Base-by-base conservation (phyloP, 2,329 filamentous ascomycete genomes). In the Penicillium frequentans region DNA sequence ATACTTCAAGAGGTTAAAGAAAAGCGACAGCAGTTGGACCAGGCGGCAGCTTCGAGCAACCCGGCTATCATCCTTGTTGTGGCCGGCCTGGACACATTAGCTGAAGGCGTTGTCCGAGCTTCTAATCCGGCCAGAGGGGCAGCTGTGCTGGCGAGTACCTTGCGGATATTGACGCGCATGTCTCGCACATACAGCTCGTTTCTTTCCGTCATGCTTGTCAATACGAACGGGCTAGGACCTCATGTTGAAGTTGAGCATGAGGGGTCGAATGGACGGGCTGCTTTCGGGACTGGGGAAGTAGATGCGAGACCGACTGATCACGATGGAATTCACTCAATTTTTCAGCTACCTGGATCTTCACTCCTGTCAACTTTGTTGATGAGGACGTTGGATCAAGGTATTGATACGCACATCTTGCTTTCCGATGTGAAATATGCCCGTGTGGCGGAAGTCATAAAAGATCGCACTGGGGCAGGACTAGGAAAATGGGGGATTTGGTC, bases 391-490 rank as follows among this genome's bases (percentile, higher is more conserved):
- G 74, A 77, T 52, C 72, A 75, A 52, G 73, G 74, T 0, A 70
- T 75, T 42, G 75, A 78, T 65, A 66, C 64, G 1, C 75, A 78
- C 65, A 52, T 78, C 1, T 58, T 77, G 16, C 49, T 75, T 24
- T 75, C 75, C 19, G 62, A 59, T 43, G 61, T 67, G 19, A 64
- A 65, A 47, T 54, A 49, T 11, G 58, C 59, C 7, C 56, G 59
- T 33, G 64, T 76, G 16, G 64, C 75, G 1, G 75, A 77, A 60
- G 68, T 77, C 6, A 68, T 75, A 37, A 78, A 78, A 60, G 74
- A 77, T 57, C 68, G 75, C 6, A 61, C 66, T 5, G 75, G 74
- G 0, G 58, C 63, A 50, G 64, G 67, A 26, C 31, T 73, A 19
- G 75, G 75, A 13, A 73, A 67, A 60, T 77, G 74, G 75, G 70